Evolutionary conservation across 192 early-diverging fungal species (phyloP).

Genomic region (Hyaloraphidium curvatum): DNA sequence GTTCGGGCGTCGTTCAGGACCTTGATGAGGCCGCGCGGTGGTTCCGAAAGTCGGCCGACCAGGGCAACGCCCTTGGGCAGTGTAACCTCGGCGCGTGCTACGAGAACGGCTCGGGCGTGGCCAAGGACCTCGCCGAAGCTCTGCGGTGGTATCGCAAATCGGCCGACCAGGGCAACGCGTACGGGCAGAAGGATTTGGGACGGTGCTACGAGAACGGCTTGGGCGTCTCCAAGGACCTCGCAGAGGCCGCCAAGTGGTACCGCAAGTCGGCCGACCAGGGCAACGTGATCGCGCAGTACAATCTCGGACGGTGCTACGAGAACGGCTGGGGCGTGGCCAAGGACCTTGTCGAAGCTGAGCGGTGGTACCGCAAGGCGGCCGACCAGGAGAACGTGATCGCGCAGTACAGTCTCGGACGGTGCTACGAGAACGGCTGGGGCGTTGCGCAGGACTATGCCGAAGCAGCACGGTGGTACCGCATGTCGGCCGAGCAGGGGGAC

Average conservation of each 20-base stretch:
- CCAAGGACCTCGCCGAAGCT: conserved; percentile 39
- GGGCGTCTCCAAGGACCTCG: conserved; percentile 40
- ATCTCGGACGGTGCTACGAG: conserved; percentile 68
- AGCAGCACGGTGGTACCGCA: neutral
- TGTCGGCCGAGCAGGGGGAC: neutral
- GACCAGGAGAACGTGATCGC: conserved; percentile 7
- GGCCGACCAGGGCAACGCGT: conserved; percentile 35
- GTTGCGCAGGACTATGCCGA: conserved; percentile 5
- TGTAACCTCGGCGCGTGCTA: conserved; percentile 56
- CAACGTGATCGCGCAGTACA: conserved; percentile 35
- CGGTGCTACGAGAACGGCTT: conserved; percentile 62
- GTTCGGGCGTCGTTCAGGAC: conserved; percentile 12
- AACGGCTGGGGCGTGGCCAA: conserved; percentile 58
- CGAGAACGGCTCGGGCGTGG: conserved; percentile 53
- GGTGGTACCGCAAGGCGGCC: conserved; percentile 14
- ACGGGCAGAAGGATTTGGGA: conserved; percentile 43
- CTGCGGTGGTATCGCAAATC: conserved; percentile 49
- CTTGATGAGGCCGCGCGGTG: conserved; percentile 4
- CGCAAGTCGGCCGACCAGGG: conserved; percentile 35
- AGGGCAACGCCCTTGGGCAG: conserved; percentile 16
- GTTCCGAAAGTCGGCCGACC: conserved; percentile 7
- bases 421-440: too few species aligned
- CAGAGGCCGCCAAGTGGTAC: conserved; percentile 56
- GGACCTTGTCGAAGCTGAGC: conserved; percentile 22
- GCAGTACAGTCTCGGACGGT: conserved; percentile 10